These are phyloP conservation scores for Microbotryomycetes sp. DNA, from an alignment of 1,284 basidiomycete species.

Conservation along the genomic window DNA sequence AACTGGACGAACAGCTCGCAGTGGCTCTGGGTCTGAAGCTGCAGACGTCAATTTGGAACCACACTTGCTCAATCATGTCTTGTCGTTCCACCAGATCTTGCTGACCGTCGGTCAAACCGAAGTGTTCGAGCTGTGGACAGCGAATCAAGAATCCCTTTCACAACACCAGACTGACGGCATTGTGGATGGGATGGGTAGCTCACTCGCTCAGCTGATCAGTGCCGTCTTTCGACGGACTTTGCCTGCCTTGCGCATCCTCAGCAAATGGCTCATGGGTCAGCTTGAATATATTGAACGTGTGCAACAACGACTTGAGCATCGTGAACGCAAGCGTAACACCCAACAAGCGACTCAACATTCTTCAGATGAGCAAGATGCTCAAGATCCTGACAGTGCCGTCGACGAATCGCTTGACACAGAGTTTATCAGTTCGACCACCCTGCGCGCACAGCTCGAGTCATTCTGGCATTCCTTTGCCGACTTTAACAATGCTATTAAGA, in stretches of 20 bases:
- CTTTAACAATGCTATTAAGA: slow-evolving; percentile 59
- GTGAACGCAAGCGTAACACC: slow-evolving; percentile 11
- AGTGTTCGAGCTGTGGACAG: slow-evolving; percentile 41
- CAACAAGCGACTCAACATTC: neutral
- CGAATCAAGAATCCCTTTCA: slow-evolving; percentile 42
- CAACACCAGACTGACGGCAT: slow-evolving; percentile 47
- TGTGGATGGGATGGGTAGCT: slow-evolving; percentile 40
- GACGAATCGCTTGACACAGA: slow-evolving; percentile 1
- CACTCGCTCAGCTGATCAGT: slow-evolving; percentile 69
- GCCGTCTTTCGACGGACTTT: slow-evolving; percentile 78
- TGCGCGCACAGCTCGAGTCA: slow-evolving; percentile 28
- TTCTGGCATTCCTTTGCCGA: slow-evolving; percentile 72
- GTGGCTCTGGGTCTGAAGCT: neutral
- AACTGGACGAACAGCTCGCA: neutral
- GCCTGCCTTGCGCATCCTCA: slow-evolving; percentile 76
- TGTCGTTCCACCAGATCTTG: slow-evolving; percentile 61
- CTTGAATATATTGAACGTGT: slow-evolving; percentile 56
- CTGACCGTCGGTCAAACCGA: slow-evolving; percentile 59
- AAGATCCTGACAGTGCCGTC: neutral
- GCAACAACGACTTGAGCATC: slow-evolving; percentile 14
- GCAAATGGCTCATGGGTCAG: slow-evolving; percentile 82
- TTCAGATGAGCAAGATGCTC: neutral
- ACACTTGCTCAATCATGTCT: slow-evolving; percentile 63
- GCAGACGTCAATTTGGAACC: slow-evolving; percentile 51
- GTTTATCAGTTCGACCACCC: neutral